Conservation (phyloP, 129 eudicot genomes). For the Chrysanthemum seticuspe region DNA sequence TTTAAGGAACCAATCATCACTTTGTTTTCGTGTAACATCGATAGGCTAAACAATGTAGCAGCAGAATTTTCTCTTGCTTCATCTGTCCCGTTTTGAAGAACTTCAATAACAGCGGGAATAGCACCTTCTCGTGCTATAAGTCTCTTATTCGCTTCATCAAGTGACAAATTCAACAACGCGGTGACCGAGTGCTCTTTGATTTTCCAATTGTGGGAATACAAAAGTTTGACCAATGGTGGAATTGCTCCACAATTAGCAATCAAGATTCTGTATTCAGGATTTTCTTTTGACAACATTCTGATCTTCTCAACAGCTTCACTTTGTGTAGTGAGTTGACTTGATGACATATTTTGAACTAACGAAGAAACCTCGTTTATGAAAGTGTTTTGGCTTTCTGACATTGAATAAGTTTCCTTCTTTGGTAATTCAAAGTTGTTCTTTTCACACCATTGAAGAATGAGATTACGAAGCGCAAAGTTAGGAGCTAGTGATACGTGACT, state of each 20-base stretch:
- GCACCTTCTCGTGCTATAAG: conserved; percentile 63
- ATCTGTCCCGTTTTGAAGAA: conserved; percentile 50
- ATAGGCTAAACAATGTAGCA: conserved; percentile 68
- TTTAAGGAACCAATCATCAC: conserved; percentile 48
- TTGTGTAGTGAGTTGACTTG: conserved; percentile 37
- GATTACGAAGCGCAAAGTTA: conserved; percentile 62
- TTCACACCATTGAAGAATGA: conserved; percentile 75
- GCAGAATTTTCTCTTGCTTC: conserved; percentile 77
- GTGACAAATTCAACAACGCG: conserved; percentile 60
- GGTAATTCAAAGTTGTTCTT: conserved; percentile 61
- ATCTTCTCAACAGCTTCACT: conserved; percentile 53
- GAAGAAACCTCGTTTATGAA: conserved; percentile 41
- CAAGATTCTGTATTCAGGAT: conserved; percentile 53
- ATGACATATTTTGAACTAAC: conserved; percentile 48
- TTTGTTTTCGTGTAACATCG: conserved; percentile 70
- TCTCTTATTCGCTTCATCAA: conserved; percentile 59
- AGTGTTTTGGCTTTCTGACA: conserved; percentile 37
- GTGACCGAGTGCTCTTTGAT: conserved; percentile 65
- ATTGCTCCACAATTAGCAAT: conserved; percentile 17
- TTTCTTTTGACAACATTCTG: conserved; percentile 66
- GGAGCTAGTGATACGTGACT: conserved; percentile 58
- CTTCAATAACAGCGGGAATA: conserved; percentile 59
- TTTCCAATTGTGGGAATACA: conserved; percentile 37
- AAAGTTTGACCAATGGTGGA: conserved; percentile 16
- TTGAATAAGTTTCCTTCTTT: conserved; percentile 32